Base-by-base conservation (phyloP, 2,329 filamentous ascomycete species). In the Penicillium psychrosexuale region DNA sequence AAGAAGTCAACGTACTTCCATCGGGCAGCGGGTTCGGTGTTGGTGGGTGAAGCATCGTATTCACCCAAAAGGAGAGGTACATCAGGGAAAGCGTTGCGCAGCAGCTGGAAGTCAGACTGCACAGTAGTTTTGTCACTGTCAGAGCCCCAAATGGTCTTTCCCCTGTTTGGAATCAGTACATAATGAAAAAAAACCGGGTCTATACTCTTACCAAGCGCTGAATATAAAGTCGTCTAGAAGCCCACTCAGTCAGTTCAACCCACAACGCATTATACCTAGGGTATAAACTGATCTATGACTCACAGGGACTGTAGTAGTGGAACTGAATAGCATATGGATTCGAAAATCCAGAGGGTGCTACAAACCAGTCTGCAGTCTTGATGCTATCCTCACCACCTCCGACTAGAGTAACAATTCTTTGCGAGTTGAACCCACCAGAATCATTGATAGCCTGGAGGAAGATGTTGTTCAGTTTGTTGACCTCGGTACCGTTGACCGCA, bases 321-420 rank as follows among this genome's bases (percentile, higher is more conserved):
- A 82, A 84, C 64, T 85, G 82, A 30, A 85, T 75, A 0, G 79
- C 82, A 77, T 81, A 85, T 0, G 83, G 82, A 54, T 83, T 82
- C 12, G 76, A 75, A 38, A 79, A 80, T 30, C 78, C 75, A 1
- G 69, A 66, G 0, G 80, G 80, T 9, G 69, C 69, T 55, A 77
- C 68, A 61, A 85, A 85, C 77, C 78, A 84, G 56, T 81, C 69
- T 1, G 73, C 77, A 2, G 82, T 84, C 66, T 83, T 81, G 12
- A 72, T 62, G 13, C 75, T 75, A 63, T 84, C 81, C 67, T 82
- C 75, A 7, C 75, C 73, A 2, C 76, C 74, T 5, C 82, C 81
- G 3, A 79, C 78, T 5, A 86, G 74, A 11, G 79, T 83, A 11
- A 85, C 80, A 0, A 85, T 81, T 37, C 83, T 72, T 56, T 81